Evolutionary conservation across 2,329 filamentous ascomycete genomes (phyloP).

Genomic region (Phyllosticta citribraziliensis): DNA sequence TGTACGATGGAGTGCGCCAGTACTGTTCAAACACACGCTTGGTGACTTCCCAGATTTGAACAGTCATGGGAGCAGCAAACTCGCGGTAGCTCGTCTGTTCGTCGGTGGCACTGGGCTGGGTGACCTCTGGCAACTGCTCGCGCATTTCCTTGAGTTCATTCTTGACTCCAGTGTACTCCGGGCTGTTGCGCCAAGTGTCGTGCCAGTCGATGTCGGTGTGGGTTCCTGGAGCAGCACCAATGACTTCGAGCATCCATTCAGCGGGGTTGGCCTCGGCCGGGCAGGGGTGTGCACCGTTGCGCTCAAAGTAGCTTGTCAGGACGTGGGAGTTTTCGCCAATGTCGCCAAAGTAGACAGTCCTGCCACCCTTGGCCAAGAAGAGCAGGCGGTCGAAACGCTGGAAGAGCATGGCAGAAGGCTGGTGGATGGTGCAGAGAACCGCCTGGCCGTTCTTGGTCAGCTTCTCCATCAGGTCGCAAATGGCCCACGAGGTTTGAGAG

Average conservation of each 20-base stretch:
- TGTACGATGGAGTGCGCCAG: slow-evolving; percentile 83
- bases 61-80: slow-evolving; percentile 65
- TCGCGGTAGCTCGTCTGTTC: slow-evolving; percentile 57
- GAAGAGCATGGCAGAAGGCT: slow-evolving; percentile 82
- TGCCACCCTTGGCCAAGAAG: slow-evolving; percentile 62
- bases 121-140: slow-evolving; percentile 26
- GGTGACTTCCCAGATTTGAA: slow-evolving; percentile 59
- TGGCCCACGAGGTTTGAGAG: slow-evolving; percentile 25
- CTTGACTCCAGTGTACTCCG: slow-evolving; percentile 36
- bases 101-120: slow-evolving; percentile 24
- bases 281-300: slow-evolving; percentile 56
- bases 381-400: slow-evolving; percentile 72
- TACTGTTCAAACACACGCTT: slow-evolving; percentile 80
- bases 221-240: slow-evolving; percentile 42
- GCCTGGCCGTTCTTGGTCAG: slow-evolving; percentile 48
- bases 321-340: slow-evolving; percentile 57
- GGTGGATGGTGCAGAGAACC: slow-evolving; percentile 58
- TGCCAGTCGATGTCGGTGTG: slow-evolving; percentile 43
- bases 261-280: slow-evolving; percentile 65
- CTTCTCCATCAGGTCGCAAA: slow-evolving; percentile 13
- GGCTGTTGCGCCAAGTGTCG: slow-evolving; percentile 38
- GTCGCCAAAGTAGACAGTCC: slow-evolving; percentile 67
- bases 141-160: slow-evolving; percentile 38
- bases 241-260: slow-evolving; percentile 63
- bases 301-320: slow-evolving; percentile 64